Conservation (phyloP, 129 eudicot species). For the Oenanthe sinensis region DNA sequence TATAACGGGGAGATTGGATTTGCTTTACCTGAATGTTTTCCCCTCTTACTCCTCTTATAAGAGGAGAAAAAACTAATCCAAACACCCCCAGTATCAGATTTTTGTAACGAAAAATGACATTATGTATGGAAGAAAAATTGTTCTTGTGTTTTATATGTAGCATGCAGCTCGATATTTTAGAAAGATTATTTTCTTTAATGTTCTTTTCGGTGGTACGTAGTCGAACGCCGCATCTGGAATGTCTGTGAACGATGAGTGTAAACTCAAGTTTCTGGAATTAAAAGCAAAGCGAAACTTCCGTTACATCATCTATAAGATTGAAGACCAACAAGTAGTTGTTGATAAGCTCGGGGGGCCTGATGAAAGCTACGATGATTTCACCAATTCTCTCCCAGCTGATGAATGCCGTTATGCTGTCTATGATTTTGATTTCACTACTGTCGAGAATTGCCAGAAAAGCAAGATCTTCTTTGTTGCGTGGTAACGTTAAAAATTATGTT, state of each 20-base stretch:
- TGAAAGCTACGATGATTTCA: conserved; percentile 66
- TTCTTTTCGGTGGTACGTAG: conserved; percentile 18
- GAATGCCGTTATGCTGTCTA: conserved; percentile 90
- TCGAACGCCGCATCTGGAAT: conserved; percentile 89
- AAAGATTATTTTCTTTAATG: background rate
- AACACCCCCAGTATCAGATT: background rate
- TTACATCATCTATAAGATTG: conserved; percentile 56
- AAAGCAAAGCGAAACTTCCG: conserved; percentile 63
- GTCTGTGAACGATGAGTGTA: conserved; percentile 83
- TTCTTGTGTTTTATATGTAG: background rate
- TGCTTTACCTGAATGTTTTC: background rate
- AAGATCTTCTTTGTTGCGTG: conserved; percentile 87
- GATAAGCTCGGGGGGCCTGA: conserved; percentile 67
- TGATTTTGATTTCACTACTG: conserved; percentile 75
- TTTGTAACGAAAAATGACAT: background rate
- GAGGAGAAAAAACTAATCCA: too few relatives aligned
- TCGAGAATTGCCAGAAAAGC: conserved; percentile 92
- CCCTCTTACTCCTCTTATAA: too few relatives aligned
- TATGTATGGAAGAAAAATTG: background rate
- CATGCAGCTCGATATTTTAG: background rate
- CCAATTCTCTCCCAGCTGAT: conserved; percentile 69
- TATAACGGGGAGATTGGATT: background rate
- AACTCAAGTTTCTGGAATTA: conserved; percentile 67
- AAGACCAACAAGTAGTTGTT: conserved; percentile 62
- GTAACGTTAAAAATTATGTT: conserved; percentile 15